Evolutionary conservation across 139 green algal genomes (phyloP).

Genomic region (Picochlorum costavermella): DNA sequence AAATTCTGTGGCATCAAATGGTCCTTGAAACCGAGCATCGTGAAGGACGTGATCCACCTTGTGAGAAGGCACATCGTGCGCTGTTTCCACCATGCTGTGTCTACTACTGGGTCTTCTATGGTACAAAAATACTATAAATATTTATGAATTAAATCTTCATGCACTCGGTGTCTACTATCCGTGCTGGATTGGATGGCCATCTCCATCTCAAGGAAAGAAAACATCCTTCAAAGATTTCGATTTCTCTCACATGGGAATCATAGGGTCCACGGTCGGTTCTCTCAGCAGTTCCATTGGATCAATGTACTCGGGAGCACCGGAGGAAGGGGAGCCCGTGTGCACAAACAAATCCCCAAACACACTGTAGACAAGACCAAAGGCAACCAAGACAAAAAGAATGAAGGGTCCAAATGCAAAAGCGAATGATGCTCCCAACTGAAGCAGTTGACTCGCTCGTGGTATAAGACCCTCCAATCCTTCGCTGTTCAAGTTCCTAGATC

Average conservation of each 20-base stretch:
- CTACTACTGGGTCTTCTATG: no score
- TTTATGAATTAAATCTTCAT: no score
- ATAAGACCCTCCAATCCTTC: constrained; percentile 68
- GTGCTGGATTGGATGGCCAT: no score
- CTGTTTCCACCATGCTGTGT: no score
- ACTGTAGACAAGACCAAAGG: constrained; percentile 35
- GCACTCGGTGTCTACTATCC: no score
- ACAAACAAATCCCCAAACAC: constrained; percentile 55
- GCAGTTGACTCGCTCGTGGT: constrained; percentile 42
- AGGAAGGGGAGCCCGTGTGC: constrained; percentile 34
- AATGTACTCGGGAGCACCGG: constrained; percentile 25
- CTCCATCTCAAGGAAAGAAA: no score
- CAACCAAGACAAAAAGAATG: constrained; percentile 40
- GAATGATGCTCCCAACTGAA: constrained; percentile 58
- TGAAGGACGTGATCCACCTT: no score
- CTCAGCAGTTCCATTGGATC: constrained; percentile 55
- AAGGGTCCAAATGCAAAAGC: constrained; percentile 72
- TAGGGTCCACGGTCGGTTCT: constrained; percentile 63
- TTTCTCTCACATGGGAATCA: constrained; percentile 25
- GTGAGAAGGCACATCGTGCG: no score
- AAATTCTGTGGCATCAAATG: constrained; percentile 65
- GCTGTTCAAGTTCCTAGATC: constrained; percentile 38
- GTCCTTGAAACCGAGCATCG: constrained; percentile 22
- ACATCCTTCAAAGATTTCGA: neutral
- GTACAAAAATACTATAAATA: no score